Conservation (phyloP, 164 flowering plant species). For the Protea cynaroides region DNA sequence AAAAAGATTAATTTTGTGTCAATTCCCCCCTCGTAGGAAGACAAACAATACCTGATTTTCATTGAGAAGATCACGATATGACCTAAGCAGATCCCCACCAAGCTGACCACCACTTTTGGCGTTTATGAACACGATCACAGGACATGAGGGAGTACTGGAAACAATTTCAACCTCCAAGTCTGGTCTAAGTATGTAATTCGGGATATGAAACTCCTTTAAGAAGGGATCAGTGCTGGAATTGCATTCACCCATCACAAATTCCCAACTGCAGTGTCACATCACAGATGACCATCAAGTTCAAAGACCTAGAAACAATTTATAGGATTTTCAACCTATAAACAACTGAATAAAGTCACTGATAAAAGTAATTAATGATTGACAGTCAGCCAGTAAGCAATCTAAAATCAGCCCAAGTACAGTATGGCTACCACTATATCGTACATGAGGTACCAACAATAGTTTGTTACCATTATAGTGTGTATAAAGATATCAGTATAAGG, state of each 20-base stretch:
- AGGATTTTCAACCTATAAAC: too few species aligned
- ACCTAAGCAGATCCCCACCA: constrained; percentile 59
- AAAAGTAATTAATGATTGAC: too few species aligned
- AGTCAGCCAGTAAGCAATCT: not conserved
- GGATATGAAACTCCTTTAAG: constrained; percentile 54
- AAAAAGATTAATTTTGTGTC: not conserved
- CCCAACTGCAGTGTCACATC: constrained; percentile 22
- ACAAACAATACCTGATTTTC: constrained; percentile 44
- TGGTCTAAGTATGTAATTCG: constrained; percentile 52
- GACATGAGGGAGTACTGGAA: constrained; percentile 39
- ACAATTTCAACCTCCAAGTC: constrained; percentile 16
- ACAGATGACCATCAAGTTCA: constrained; percentile 6
- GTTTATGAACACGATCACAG: constrained; percentile 77
- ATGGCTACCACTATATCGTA: too few species aligned
- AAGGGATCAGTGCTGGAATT: constrained; percentile 9
- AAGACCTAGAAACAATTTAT: not conserved
- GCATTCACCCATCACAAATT: constrained; percentile 25
- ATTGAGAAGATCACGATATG: constrained; percentile 59
- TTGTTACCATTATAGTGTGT: too few species aligned
- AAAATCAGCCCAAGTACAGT: not conserved
- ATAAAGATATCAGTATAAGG: not conserved
- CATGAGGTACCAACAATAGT: too few species aligned
- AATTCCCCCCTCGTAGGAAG: not conserved
- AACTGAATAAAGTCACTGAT: too few species aligned
- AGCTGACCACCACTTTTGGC: constrained; percentile 86